Conservation (phyloP, 352 stramenopile genomes). For the Blastocystis sp. region DNA sequence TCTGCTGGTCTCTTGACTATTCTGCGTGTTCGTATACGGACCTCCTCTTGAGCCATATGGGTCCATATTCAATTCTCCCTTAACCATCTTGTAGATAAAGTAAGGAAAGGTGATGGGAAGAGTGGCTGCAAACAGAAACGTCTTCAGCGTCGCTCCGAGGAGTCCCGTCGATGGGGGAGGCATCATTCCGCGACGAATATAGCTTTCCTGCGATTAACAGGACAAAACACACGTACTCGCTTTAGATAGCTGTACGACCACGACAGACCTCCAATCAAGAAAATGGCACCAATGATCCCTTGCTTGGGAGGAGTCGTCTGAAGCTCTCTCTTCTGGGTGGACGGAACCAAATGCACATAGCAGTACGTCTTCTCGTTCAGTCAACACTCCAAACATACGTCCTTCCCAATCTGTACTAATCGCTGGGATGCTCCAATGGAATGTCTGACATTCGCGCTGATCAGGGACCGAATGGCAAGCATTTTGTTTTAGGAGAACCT, state of each 20-base stretch:
- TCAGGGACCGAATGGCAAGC: background rate
- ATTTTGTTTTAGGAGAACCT: too few relatives aligned
- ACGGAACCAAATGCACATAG: conserved; percentile 4
- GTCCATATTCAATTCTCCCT: background rate
- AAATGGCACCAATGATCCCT: conserved; percentile 20
- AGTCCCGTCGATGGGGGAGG: background rate
- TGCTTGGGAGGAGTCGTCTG: conserved; percentile 28
- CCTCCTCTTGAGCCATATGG: background rate
- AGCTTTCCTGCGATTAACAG: conserved; percentile 16
- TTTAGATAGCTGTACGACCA: conserved; percentile 51
- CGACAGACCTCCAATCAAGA: conserved; percentile 14
- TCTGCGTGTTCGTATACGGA: background rate
- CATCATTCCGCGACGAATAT: conserved; percentile 9
- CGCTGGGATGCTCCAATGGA: background rate
- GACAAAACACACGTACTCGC: background rate
- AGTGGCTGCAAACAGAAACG: conserved; percentile 26
- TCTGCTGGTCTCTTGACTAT: background rate
- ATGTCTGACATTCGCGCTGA: background rate
- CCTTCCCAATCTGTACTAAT: background rate
- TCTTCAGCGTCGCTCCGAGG: background rate
- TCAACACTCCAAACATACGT: background rate
- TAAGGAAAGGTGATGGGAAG: conserved; percentile 22
- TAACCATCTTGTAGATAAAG: background rate
- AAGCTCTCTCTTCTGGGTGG: conserved; percentile 8
- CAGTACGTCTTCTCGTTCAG: background rate